Evolutionary conservation across 129 eudicot genomes (phyloP).

Genomic region (Solidago caesia): DNA sequence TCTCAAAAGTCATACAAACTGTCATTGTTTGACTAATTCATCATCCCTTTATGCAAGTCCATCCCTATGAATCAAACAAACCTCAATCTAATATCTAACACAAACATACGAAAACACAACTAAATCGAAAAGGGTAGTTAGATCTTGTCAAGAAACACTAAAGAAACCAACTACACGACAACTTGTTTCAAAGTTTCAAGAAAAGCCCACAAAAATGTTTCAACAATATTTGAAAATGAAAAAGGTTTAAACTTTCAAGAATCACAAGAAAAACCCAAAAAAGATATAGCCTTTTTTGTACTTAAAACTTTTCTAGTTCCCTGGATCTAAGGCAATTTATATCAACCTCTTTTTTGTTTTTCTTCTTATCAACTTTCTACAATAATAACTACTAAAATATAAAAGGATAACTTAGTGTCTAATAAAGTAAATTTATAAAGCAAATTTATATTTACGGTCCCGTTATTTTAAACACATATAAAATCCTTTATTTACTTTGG

Average conservation of each 20-base stretch:
- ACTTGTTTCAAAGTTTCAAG: constrained; percentile 21
- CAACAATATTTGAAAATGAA: constrained; percentile 36
- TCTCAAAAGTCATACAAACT: constrained; percentile 44
- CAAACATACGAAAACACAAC: constrained; percentile 3
- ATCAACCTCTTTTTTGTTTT: constrained; percentile 49
- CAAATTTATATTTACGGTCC: no score
- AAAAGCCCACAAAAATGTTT: constrained; percentile 25
- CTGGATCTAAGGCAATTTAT: constrained; percentile 76
- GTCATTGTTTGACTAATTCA: constrained; percentile 74
- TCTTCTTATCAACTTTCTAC: constrained; percentile 33
- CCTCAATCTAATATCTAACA: constrained; percentile 11
- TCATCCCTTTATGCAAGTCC: constrained; percentile 44
- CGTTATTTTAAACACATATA: no score
- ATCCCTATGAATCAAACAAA: constrained; percentile 33
- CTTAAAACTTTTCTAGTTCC: constrained; percentile 49
- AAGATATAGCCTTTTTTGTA: constrained; percentile 38
- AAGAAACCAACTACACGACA: constrained; percentile 15
- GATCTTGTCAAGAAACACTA: constrained; percentile 46
- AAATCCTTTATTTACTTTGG: no score
- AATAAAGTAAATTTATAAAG: no score
- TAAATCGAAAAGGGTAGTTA: constrained; percentile 28
- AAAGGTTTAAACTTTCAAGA: constrained; percentile 34
- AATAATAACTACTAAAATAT: constrained; percentile 24
- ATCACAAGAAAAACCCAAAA: constrained; percentile 65
- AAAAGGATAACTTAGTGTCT: background rate